A percentile compares a stretch with the other conserved stretches of the same genome.
phyloP scores from a whole-genome alignment of 192 early-diverging fungal species.

The Chytriomyces confervae region DNA sequence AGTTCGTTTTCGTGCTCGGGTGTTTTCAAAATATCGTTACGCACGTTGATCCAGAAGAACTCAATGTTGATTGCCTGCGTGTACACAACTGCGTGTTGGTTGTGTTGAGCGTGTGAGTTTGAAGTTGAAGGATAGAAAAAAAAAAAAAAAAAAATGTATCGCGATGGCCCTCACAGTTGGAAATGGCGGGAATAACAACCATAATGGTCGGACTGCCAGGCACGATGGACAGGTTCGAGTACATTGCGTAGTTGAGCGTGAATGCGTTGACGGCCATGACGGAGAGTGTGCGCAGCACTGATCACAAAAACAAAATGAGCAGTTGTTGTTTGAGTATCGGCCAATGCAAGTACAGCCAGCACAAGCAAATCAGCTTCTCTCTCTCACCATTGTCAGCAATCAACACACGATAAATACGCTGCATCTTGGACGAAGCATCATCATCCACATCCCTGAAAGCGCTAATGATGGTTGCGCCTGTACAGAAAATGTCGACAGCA shows the following conservation, averaged over 20 bases:
- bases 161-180: background rate
- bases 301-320: background rate
- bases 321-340: too few relatives aligned
- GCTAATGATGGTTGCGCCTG: background rate
- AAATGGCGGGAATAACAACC: background rate
- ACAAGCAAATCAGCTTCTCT: too few relatives aligned
- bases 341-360: too few relatives aligned
- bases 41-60: background rate
- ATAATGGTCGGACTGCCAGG: background rate
- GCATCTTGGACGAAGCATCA: background rate
- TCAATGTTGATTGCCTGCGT: slow-evolving; percentile 2
- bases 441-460: background rate
- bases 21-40: background rate
- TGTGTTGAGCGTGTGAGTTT: background rate
- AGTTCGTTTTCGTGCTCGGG: background rate
- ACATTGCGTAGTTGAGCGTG: slow-evolving; percentile 6
- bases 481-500: background rate
- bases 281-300: slow-evolving; percentile 1
- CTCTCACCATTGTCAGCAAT: background rate
- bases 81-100: background rate
- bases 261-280: slow-evolving; percentile 1
- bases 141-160: background rate
- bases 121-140: too few relatives aligned
- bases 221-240: background rate
- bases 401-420: background rate